Percentiles rank a stretch among this genome's conserved stretches.
These are phyloP conservation scores for Cryptococcus neoformans DNA, from an alignment of 1,284 basidiomycete species.

Conservation along the genomic window DNA sequence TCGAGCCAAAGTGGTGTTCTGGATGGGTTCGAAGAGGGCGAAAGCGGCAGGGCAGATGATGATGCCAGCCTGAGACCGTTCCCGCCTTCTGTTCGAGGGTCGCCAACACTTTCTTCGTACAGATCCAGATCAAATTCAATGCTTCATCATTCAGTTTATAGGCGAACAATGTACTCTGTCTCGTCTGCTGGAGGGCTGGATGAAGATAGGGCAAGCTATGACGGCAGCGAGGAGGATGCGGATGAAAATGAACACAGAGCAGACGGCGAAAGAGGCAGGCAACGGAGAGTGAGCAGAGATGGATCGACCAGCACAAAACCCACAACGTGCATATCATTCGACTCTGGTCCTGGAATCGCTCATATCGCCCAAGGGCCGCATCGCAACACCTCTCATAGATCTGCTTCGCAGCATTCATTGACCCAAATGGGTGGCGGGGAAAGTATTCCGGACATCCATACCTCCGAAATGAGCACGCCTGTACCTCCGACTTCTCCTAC, in stretches of 20 bases:
- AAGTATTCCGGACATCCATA: conserved; percentile 9
- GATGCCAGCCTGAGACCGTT: conserved; percentile 83
- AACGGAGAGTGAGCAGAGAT: not conserved
- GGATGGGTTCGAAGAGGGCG: not conserved
- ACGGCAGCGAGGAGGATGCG: conserved; percentile 19
- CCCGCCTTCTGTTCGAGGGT: conserved; percentile 77
- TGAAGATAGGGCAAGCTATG: not conserved
- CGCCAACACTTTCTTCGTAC: conserved; percentile 61
- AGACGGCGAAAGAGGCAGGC: not conserved
- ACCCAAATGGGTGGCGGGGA: not conserved
- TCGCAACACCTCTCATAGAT: conserved; percentile 31
- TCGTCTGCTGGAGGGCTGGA: conserved; percentile 5
- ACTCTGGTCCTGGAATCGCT: conserved; percentile 71
- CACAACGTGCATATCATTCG: conserved; percentile 85
- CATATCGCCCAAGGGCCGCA: conserved; percentile 83
- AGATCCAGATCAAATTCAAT: conserved; percentile 52
- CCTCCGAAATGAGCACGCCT: not conserved
- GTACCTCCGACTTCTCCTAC: not conserved
- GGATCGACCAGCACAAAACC: conserved; percentile 77
- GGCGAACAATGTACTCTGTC: conserved; percentile 2
- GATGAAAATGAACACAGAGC: conserved; percentile 6
- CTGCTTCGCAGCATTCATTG: conserved; percentile 3
- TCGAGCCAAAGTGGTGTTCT: not conserved
- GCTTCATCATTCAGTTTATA: conserved; percentile 3
- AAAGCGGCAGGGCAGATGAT: conserved; percentile 63